Base-by-base conservation (phyloP, 2,329 filamentous ascomycete genomes). In the Coleophoma eucalyptorum region DNA sequence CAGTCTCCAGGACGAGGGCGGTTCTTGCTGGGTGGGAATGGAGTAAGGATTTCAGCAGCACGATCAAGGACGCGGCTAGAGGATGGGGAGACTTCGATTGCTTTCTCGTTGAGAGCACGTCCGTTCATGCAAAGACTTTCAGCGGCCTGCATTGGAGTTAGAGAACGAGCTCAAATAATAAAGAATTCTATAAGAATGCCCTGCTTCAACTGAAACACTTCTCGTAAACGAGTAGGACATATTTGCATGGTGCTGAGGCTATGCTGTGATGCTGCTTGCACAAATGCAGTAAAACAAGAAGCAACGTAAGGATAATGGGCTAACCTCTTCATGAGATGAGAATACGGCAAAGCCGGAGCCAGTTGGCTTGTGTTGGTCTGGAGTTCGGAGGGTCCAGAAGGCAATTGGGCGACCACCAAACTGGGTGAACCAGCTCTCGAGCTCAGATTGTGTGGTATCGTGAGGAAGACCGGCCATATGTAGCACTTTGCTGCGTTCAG, bases 81-180 rank as follows among this genome's bases (percentile, higher is more conserved):
- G 8, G 93, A 97, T 10, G 94, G 94, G 4, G 94, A 97, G 52
- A 99, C 94, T 72, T 99, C 94, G 65, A 99, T 97, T 58, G 94
- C 94, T 77, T 97, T 97, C 71, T 99, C 94, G 66, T 97, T 99
- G 54, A 99, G 80, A 48, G 94, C 94, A 64, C 94, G 90, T 49
- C 94, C 94, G 65, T 99, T 99, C 94, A 99, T 99, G 76, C 94
- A 97, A 53, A 99, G 81, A 70, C 90, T 96, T 71, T 99, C 94
- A 46, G 94, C 94, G 62, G 94, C 94, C 93, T 96, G 61, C 16
- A 58, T 60, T 46, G 55, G 53, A 55, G 60, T 65, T 67, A 67
- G 63, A 64, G 51, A 57, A 57, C 65, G 63, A 48, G 61, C 63
- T 46, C 62, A 53, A 37, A 57, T 51, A 42, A 48, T 44, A 55